Base-by-base conservation (phyloP, 2,329 filamentous ascomycete species). In the Curvularia hawaiiensis region DNA sequence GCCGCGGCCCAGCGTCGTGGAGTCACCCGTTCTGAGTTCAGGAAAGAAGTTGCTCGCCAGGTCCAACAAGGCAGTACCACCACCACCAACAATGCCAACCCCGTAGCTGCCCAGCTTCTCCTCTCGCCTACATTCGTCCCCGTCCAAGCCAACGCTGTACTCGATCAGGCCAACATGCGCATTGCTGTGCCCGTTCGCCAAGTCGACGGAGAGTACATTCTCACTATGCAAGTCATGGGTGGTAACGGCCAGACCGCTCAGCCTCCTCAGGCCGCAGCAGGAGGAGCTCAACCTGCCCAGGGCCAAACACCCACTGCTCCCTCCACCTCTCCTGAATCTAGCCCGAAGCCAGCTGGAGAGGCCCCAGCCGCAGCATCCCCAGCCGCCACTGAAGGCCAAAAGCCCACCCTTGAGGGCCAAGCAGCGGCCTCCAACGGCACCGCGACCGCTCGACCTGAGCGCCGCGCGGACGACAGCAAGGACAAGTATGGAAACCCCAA, bases 81-180 rank as follows among this genome's bases (percentile, higher is more conserved):
- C 16, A 72, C 70, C 47, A 66, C 50, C 56, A 54, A 54, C 49
- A 71, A 72, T 14, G 14, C 41, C 61, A 75, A 75, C 61, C 74
- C 74, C 30, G 73, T 70, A 30, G 74, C 73, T 9, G 56, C 62
- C 18, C 61, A 69, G 58, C 72, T 76, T 39, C 68, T 76, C 5
- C 71, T 76, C 28, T 61, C 65, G 2, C 73, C 74, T 6, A 76
- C 73, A 18, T 76, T 76, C 59, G 75, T 73, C 5, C 72, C 73
- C 12, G 59, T 76, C 35, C 66, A 72, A 40, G 71, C 71, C 20
- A 60, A 74, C 26, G 67, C 73, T 8, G 68, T 75, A 28, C 66
- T 76, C 35, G 74, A 76, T 44, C 68, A 69, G 45, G 53, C 68
- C 31, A 76, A 76, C 59, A 71, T 72, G 67, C 72, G 74, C 31